Percentiles rank a stretch among this genome's conserved stretches.
These are phyloP conservation scores for Isatis tinctoria DNA, from an alignment of 345 rosid species.

Conservation along the genomic window DNA sequence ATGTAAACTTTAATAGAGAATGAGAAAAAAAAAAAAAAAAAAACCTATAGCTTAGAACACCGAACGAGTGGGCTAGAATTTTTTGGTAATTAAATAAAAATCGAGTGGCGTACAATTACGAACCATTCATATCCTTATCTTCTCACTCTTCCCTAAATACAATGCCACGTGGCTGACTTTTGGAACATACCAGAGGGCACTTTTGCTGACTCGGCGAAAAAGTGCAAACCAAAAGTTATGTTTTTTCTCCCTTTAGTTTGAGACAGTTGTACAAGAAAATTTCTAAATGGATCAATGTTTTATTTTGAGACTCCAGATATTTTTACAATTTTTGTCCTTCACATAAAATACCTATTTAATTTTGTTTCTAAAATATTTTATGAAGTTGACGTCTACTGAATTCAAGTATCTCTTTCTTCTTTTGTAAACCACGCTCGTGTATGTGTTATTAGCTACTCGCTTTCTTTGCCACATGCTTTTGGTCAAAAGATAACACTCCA, in stretches of 20 bases:
- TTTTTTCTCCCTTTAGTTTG: background rate
- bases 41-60: background rate
- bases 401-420: conserved; percentile 18
- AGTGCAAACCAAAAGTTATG: conserved; percentile 21
- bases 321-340: conserved; percentile 26
- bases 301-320: conserved; percentile 10
- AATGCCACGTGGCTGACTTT: conserved; percentile 19
- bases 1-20: background rate
- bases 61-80: conserved; percentile 19
- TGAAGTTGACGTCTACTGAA: conserved; percentile 28
- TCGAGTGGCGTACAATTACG: conserved; percentile 30
- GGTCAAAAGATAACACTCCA: conserved; percentile 21
- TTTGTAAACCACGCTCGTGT: conserved; percentile 24
- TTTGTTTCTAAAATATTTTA: background rate
- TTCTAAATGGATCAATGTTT: conserved; percentile 9
- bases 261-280: conserved; percentile 18
- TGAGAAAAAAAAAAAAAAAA: background rate
- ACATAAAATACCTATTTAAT: conserved; percentile 15
- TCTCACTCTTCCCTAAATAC: background rate
- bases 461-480: conserved; percentile 29
- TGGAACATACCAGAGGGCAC: conserved; percentile 23
- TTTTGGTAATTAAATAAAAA: conserved; percentile 16
- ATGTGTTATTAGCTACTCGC: conserved; percentile 24
- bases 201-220: conserved; percentile 28
- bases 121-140: conserved; percentile 6